Evolutionary conservation across 371 early-diverging fungal genomes (phyloP).

Genomic region (Mortierella sp.): DNA sequence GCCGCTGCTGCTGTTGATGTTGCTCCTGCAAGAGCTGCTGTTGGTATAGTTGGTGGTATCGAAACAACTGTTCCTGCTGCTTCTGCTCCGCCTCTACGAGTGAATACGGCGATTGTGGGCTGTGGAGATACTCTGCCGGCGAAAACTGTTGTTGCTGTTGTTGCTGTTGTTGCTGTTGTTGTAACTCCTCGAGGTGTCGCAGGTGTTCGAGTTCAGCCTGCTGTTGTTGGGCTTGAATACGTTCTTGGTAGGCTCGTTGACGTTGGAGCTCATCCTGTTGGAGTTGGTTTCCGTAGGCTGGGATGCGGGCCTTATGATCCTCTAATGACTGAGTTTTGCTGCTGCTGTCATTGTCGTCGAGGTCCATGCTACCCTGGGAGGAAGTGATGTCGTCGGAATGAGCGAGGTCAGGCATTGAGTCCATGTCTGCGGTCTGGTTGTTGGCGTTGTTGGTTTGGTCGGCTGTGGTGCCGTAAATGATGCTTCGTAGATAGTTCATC

Average conservation of each 20-base stretch:
- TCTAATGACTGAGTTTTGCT: constrained; percentile 22
- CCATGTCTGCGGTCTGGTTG: constrained; percentile 24
- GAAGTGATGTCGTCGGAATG: constrained; percentile 22
- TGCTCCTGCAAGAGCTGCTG: constrained; percentile 14
- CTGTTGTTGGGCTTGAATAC: constrained; percentile 6
- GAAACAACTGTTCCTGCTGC: constrained; percentile 17
- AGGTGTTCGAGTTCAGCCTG: not conserved
- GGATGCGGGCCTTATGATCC: constrained; percentile 29
- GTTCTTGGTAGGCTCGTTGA: constrained; percentile 5
- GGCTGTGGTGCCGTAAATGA: not conserved
- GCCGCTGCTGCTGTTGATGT: constrained; percentile 15
- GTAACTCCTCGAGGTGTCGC: not conserved
- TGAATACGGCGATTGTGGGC: not conserved
- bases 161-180: not conserved
- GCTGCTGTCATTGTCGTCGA: constrained; percentile 1
- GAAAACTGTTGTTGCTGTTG: not conserved
- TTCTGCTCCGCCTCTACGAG: not conserved
- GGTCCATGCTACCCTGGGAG: constrained; percentile 20
- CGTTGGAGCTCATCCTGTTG: constrained; percentile 3
- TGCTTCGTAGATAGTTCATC: not conserved
- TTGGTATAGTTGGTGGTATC: constrained; percentile 9
- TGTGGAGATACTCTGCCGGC: not conserved
- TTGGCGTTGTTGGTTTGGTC: not conserved
- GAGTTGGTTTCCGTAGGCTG: constrained; percentile 18
- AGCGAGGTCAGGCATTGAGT: constrained; percentile 30